Base-by-base conservation (phyloP, 1,139 yeast species). In the Sugiyamaella xylanicola region DNA sequence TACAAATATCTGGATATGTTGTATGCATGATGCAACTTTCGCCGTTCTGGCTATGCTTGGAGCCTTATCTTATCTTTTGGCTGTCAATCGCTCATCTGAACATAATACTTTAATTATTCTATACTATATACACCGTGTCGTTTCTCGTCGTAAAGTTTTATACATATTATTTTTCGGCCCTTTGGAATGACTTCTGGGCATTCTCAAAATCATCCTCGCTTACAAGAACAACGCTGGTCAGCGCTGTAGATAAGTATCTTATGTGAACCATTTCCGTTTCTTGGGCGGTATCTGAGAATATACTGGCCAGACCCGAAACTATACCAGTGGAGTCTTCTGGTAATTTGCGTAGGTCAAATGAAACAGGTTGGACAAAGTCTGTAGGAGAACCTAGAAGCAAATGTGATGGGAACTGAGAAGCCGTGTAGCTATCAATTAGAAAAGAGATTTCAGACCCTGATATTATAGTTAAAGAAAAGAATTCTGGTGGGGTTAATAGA, bases 291-390 rank as follows among this genome's bases (percentile, higher is more conserved):
- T 56, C 72, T 36, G 81, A 79, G 59, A 83, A 84, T 29, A 63
- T 59, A 53, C 81, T 74, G 0, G 89, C 87, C 32, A 85, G 77
- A 1, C 88, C 87, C 0, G 87, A 84, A 1, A 84, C 88, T 54
- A 85, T 83, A 50, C 89, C 89, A 7, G 86, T 83, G 4, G 84
- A 76, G 65, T 84, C 85, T 44, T 82, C 71, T 0, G 88, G 88
- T 37, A 84, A 68, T 27, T 70, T 70, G n/a, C 78, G 72, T 56
- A 84, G 75, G 64, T 84, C 85, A 40, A 84, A 77, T 1, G 78
- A 73, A 2, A 84, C 75, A 0, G 89, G 88, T n/a, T 79, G 74
- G 48, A 84, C 64, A 39, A 74, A 73, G 64, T 84, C 89, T 58
- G 79, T 80, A 16, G 79, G 72, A 1, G 86, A 81, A 0, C 89